Conservation (phyloP, 495 filamentous ascomycete species). For the Margaritispora aquatica region DNA sequence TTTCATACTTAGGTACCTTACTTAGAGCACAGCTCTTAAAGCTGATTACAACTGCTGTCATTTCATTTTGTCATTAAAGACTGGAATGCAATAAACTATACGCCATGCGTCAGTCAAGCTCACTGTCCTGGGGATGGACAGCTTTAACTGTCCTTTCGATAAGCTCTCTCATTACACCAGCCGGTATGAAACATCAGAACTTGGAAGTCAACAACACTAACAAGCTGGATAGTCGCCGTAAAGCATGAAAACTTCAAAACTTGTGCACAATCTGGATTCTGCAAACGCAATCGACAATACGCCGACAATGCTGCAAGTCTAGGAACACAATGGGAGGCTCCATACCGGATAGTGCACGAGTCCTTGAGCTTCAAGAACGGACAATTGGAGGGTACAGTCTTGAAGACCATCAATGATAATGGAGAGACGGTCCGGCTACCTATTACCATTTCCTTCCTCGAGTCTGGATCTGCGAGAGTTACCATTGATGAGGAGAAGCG, state of each 20-base stretch:
- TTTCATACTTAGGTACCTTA: not conserved
- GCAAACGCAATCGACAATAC: constrained; percentile 84
- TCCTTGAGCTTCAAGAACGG: constrained; percentile 74
- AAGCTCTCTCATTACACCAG: constrained; percentile 38
- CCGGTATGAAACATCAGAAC: constrained; percentile 34
- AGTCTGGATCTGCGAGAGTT: constrained; percentile 82
- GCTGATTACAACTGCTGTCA: constrained; percentile 4
- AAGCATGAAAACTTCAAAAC: constrained; percentile 97
- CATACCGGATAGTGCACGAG: constrained; percentile 68
- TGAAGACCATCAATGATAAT: constrained; percentile 61
- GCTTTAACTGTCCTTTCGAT: constrained; percentile 44
- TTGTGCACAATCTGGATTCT: constrained; percentile 92
- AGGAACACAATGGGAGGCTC: constrained; percentile 66
- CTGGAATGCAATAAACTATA: not conserved
- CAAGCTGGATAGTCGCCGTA: constrained; percentile 56
- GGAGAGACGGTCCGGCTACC: constrained; percentile 69
- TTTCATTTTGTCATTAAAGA: not conserved
- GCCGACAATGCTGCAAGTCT: constrained; percentile 66
- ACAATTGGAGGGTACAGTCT: constrained; percentile 66
- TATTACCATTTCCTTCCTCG: constrained; percentile 76
- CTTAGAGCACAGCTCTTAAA: not conserved
- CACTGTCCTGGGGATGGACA: constrained; percentile 50
- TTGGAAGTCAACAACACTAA: not conserved
- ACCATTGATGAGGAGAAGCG: constrained; percentile 86
- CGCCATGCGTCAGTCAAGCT: constrained; percentile 17